Base-by-base conservation (phyloP, 768 basidiomycete genomes). In the Amanita phalloides region DNA sequence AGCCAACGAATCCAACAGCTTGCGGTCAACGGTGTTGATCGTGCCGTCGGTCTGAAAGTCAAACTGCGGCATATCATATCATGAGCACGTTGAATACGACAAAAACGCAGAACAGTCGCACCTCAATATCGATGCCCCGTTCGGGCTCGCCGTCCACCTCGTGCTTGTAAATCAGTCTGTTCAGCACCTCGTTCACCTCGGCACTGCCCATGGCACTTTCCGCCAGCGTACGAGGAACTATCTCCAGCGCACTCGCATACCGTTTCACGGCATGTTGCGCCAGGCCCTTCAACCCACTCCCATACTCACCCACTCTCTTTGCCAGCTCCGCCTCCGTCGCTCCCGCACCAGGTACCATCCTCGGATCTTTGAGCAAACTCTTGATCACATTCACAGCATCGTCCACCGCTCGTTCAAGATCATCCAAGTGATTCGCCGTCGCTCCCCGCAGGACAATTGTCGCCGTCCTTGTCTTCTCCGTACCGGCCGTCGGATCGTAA, bases 331-430 rank as follows among this genome's bases (percentile, higher is more conserved):
- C 73, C 71, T 99, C 96, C 25, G 86, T 81, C 1, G 96, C 90
- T 9, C 95, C 96, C 6, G 93, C 96, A 3, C 96, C 96, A 6
- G 96, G 86, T 1, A 98, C 88, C 53, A 97, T 72, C 43, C 94
- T 72, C 25, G 84, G 74, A 60, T 99, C 95, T 64, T 94, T 93
- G 61, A 99, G 68, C 56, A 99, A 66, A 26, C 86, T 77, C 68
- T 97, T 93, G 70, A 99, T 87, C 39, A 95, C 95, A 68, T 90
- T 93, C 56, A 94, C 92, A 25, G 95, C 96, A 60, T 98, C 94
- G 63, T 98, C 96, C 44, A 99, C 75, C 26, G 95, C 93, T 25
- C 96, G 80, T 67, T 99, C 95, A 32, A 99, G 79, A 65, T 98
- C 96, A 62, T 99, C 96, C 45, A 98, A 69, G 57, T 84, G 84